These are phyloP conservation scores for Lasiodiplodia citricola DNA, from an alignment of 2,329 filamentous ascomycete genomes.

Conservation along the genomic window DNA sequence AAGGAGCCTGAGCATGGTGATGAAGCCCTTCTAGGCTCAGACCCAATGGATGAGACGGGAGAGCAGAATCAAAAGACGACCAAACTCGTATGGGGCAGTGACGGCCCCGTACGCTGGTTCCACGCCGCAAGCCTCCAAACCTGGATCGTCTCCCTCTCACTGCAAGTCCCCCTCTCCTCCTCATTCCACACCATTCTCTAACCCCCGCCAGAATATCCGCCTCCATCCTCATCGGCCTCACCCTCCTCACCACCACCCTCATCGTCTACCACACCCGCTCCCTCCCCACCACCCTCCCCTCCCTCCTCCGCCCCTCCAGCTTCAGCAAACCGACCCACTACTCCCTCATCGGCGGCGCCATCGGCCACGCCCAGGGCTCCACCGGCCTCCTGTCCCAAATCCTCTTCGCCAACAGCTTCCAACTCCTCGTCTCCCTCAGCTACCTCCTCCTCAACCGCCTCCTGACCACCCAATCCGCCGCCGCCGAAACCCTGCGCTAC, in stretches of 20 bases:
- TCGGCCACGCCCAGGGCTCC: not conserved
- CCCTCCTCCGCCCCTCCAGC: not conserved
- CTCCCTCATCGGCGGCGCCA: not conserved
- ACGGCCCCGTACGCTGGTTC: not conserved
- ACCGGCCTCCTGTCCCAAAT: not conserved
- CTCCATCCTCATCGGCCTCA: not conserved
- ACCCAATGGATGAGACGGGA: not conserved
- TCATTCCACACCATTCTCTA: not conserved
- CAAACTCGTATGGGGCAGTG: not conserved
- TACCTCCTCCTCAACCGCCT: constrained; percentile 55
- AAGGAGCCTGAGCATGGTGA: constrained; percentile 32
- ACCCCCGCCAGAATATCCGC: not conserved
- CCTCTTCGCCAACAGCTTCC: constrained; percentile 5
- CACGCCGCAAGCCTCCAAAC: not conserved
- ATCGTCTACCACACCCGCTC: not conserved
- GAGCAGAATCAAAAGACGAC: no score
- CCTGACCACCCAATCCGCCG: constrained; percentile 54
- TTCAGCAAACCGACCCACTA: not conserved
- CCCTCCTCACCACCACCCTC: not conserved
- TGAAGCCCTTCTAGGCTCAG: no score
- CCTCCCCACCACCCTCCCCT: not conserved
- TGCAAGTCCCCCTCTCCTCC: not conserved
- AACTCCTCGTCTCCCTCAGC: constrained; percentile 49
- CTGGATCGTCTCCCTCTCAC: not conserved
- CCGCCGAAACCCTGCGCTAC: constrained; percentile 54